Base-by-base conservation (phyloP, 495 filamentous ascomycete genomes). In the Daldinia grandis region DNA sequence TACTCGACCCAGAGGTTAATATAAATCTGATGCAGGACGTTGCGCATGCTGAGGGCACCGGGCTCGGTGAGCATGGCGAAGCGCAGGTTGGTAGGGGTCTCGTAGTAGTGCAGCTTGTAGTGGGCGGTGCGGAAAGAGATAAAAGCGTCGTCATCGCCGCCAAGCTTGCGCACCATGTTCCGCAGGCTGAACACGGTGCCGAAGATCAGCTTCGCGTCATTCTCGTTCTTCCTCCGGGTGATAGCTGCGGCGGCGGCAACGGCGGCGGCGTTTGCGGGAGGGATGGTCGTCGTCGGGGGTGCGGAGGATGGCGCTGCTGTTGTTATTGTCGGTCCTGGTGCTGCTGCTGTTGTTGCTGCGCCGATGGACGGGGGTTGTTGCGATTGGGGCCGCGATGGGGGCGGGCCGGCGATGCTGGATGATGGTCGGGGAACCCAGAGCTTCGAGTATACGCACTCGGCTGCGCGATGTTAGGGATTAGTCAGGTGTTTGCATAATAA, bases 101-200 rank as follows among this genome's bases (percentile, higher is more conserved):
- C 95, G 86, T 97, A 98, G 83, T 97, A 99, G 83, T 99, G 95
- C 60, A 98, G 88, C 81, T 98, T 97, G 83, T 99, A 99, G 78
- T 97, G 92, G 71, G 86, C 90, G 58, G 95, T 99, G 72, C 91
- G 88, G 80, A 90, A 98, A 37, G 88, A 89, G 67, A 98, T 90
- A 80, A 98, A 98, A 78, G 91, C 94, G 81, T 97, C 93, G 76
- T 97, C 93, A 25, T 90, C 88, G 54, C 94, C 94, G 66, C 94
- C 94, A 25, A 99, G 86, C 82, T 97, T 97, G 80, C 91, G 90
- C 68, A 94, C 94, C 93, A 99, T 97, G 80, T 97, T 98, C 70
- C 96, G 87, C 73, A 99, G 81, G 25, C 93, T 97, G 81, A 98
- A 99, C 30, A 98, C 89, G 64, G 94, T 95, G 57, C 95, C 95